Percentiles rank a stretch among this genome's conserved stretches.
phyloP scores from a whole-genome alignment of 2,329 filamentous ascomycete species.

The Aspergillus felis region DNA sequence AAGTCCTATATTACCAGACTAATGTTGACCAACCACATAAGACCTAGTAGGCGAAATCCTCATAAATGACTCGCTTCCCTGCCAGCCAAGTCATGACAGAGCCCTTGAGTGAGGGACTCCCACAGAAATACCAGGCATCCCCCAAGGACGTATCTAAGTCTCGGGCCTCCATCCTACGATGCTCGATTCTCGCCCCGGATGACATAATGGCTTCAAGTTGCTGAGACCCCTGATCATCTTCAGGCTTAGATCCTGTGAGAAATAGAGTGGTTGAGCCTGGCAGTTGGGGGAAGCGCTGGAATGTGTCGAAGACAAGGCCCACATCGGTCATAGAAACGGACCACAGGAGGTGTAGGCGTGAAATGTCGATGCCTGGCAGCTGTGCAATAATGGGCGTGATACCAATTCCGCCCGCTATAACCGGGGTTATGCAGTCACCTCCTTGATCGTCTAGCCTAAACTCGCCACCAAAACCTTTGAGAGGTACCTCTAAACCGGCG shows the following conservation, averaged over 20 bases:
- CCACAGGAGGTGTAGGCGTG: conserved; percentile 62
- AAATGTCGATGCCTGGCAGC: conserved; percentile 49
- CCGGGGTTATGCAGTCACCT: conserved; percentile 47
- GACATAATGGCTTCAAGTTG: conserved; percentile 38
- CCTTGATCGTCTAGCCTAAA: conserved; percentile 44
- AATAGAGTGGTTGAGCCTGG: conserved; percentile 57
- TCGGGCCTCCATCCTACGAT: conserved; percentile 44
- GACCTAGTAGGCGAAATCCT: conserved; percentile 56
- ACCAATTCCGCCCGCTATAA: conserved; percentile 75
- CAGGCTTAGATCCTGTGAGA: conserved; percentile 51
- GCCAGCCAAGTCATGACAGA: conserved; percentile 52
- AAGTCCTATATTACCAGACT: too few species aligned
- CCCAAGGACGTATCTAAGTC: conserved; percentile 44
- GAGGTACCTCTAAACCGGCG: conserved; percentile 57
- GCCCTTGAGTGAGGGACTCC: conserved; percentile 48
- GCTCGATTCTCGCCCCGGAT: conserved; percentile 34
- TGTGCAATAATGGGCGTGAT: conserved; percentile 78
- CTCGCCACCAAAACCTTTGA: conserved; percentile 70
- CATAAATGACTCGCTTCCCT: conserved; percentile 53
- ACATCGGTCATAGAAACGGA: conserved; percentile 60
- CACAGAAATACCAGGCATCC: conserved; percentile 58
- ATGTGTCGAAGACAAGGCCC: conserved; percentile 56
- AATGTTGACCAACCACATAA: too few species aligned
- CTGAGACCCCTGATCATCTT: conserved; percentile 34
- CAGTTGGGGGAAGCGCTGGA: conserved; percentile 53